Evolutionary conservation across 2,329 filamentous ascomycete species (phyloP).

Genomic region (Lojkania enalia): DNA sequence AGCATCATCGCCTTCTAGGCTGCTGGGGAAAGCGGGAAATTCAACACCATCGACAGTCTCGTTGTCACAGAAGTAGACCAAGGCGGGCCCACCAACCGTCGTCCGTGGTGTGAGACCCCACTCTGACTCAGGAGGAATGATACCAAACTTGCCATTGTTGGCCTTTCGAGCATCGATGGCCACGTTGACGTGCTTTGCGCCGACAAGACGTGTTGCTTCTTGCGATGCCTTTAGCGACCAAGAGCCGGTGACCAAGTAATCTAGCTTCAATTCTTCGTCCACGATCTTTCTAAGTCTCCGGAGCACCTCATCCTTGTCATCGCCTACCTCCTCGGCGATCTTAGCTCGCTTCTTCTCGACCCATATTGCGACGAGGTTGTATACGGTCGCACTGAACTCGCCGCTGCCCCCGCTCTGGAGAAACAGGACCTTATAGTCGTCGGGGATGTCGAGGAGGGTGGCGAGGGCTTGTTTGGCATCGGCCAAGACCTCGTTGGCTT

Average conservation of each 20-base stretch:
- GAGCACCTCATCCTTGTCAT: slow-evolving; percentile 60
- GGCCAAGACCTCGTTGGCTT: slow-evolving; percentile 78
- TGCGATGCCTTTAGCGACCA: slow-evolving; percentile 90
- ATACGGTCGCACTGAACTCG: slow-evolving; percentile 80
- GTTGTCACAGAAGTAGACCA: slow-evolving; percentile 92
- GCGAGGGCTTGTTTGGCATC: slow-evolving; percentile 75
- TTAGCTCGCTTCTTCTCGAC: slow-evolving; percentile 68
- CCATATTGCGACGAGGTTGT: slow-evolving; percentile 85
- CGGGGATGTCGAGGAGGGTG: slow-evolving; percentile 76
- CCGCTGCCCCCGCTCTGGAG: slow-evolving; percentile 86
- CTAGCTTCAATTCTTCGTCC: slow-evolving; percentile 72
- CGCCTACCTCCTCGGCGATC: slow-evolving; percentile 60
- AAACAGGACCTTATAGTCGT: slow-evolving; percentile 85
- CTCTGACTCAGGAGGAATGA: slow-evolving; percentile 73
- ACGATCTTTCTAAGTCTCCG: slow-evolving; percentile 66
- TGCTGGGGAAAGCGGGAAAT: slow-evolving; percentile 73
- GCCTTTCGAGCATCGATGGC: slow-evolving; percentile 65
- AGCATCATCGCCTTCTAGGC: slow-evolving; percentile 66
- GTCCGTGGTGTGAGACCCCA: slow-evolving; percentile 72
- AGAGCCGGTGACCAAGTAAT: slow-evolving; percentile 88
- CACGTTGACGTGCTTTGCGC: slow-evolving; percentile 78
- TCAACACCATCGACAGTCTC: slow-evolving; percentile 95
- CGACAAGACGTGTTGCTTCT: slow-evolving; percentile 78
- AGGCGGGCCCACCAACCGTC: slow-evolving; percentile 58
- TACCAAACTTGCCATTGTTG: slow-evolving; percentile 82